Conservation (phyloP, 192 early-diverging fungal species). For the Rhizophagus clarus region DNA sequence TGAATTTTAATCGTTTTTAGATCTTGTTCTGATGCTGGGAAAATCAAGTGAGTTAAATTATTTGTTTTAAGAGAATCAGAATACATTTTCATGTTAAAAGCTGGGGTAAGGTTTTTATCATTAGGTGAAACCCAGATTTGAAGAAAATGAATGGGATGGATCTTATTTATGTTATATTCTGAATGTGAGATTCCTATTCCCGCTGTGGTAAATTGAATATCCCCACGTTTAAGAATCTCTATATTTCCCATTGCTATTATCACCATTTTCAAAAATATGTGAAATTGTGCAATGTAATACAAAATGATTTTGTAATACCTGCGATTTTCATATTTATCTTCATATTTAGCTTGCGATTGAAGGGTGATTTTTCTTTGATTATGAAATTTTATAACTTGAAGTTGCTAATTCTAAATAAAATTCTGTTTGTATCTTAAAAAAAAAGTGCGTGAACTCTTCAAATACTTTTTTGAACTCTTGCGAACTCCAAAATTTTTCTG, state of each 20-base stretch:
- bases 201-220: constrained; percentile 48
- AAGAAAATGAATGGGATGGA: constrained; percentile 36
- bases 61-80: constrained; percentile 21
- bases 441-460: too few relatives aligned
- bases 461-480: too few relatives aligned
- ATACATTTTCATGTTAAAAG: constrained; percentile 31
- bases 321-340: too few relatives aligned
- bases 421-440: too few relatives aligned
- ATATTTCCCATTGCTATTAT: constrained; percentile 43
- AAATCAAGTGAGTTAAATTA: constrained; percentile 18
- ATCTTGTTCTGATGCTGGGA: neutral
- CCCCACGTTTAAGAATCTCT: constrained; percentile 40
- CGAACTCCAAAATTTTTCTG: too few relatives aligned
- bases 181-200: constrained; percentile 47
- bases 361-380: too few relatives aligned
- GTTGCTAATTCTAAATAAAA: too few relatives aligned
- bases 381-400: too few relatives aligned
- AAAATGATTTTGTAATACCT: too few relatives aligned
- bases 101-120: neutral
- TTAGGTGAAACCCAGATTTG: constrained; percentile 40
- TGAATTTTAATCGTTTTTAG: constrained; percentile 26
- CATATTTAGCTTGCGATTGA: too few relatives aligned
- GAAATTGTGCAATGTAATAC: too few relatives aligned
- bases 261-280: too few relatives aligned
- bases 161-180: constrained; percentile 37